phyloP scores from a whole-genome alignment of 805 yeast genomes.

The Huiozyma naganishii region DNA sequence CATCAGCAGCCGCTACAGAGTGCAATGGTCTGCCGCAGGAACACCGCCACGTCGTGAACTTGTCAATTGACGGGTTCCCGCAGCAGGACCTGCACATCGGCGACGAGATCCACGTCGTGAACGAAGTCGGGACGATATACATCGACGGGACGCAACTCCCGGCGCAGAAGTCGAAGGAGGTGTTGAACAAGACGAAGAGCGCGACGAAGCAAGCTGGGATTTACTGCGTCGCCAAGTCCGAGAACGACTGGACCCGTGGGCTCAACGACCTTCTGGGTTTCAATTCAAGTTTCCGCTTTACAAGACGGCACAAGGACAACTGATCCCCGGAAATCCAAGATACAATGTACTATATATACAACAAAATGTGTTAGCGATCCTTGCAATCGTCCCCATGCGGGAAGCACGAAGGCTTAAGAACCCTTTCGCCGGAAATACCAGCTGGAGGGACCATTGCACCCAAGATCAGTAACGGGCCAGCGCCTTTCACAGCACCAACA shows the following conservation, averaged over 20 bases:
- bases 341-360: neutral
- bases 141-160: slow-evolving; percentile 33
- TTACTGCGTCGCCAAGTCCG: slow-evolving; percentile 77
- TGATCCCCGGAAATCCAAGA: slow-evolving; percentile 1
- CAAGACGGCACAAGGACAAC: slow-evolving; percentile 11
- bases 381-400: slow-evolving; percentile 59
- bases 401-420: slow-evolving; percentile 64
- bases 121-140: slow-evolving; percentile 52
- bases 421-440: slow-evolving; percentile 32
- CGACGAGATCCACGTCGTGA: slow-evolving; percentile 66
- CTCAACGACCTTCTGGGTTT: slow-evolving; percentile 82
- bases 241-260: slow-evolving; percentile 87
- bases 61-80: slow-evolving; percentile 78
- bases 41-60: slow-evolving; percentile 35
- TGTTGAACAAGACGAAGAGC: slow-evolving; percentile 9
- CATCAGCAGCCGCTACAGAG: neutral
- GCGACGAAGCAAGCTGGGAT: slow-evolving; percentile 42
- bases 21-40: slow-evolving; percentile 9
- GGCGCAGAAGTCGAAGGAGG: slow-evolving; percentile 32
- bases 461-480: slow-evolving; percentile 44
- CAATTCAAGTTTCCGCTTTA: slow-evolving; percentile 66
- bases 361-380: slow-evolving; percentile 32
- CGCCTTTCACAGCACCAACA: neutral
- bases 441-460: slow-evolving; percentile 56
- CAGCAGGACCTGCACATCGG: slow-evolving; percentile 59